phyloP scores from a whole-genome alignment of 306 rosid genomes.

The Argentina anserina region DNA sequence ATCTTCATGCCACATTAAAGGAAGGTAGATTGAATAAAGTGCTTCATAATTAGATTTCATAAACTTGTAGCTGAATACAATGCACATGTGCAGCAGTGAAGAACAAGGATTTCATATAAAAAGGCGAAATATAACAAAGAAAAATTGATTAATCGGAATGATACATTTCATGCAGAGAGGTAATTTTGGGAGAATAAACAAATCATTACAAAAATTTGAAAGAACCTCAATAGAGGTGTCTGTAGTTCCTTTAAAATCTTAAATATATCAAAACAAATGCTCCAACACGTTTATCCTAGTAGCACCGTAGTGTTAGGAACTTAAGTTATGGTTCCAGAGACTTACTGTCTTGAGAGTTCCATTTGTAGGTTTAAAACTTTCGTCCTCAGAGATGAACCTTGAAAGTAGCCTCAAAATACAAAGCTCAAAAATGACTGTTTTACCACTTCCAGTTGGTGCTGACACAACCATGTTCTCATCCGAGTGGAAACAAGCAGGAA shows the following conservation, averaged over 20 bases:
- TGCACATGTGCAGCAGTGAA: constrained; percentile 22
- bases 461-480: constrained; percentile 89
- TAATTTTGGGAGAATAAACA: constrained; percentile 12
- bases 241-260: not conserved
- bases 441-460: constrained; percentile 98
- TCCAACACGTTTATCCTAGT: not conserved
- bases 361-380: constrained; percentile 52
- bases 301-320: not conserved
- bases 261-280: not conserved
- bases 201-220: not conserved
- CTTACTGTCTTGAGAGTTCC: constrained; percentile 95
- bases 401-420: constrained; percentile 91
- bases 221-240: constrained; percentile 6
- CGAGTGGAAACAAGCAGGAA: constrained; percentile 83
- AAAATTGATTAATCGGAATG: not conserved
- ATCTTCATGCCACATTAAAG: constrained; percentile 51
- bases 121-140: not conserved
- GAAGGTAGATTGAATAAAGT: constrained; percentile 24
- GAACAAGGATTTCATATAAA: constrained; percentile 17
- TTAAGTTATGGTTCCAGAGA: constrained; percentile 14
- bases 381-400: constrained; percentile 59
- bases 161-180: not conserved
- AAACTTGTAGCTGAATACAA: constrained; percentile 27
- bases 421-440: constrained; percentile 94
- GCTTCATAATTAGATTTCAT: constrained; percentile 9